phyloP scores from a whole-genome alignment of 345 rosid species.

The Jatropha curcas region DNA sequence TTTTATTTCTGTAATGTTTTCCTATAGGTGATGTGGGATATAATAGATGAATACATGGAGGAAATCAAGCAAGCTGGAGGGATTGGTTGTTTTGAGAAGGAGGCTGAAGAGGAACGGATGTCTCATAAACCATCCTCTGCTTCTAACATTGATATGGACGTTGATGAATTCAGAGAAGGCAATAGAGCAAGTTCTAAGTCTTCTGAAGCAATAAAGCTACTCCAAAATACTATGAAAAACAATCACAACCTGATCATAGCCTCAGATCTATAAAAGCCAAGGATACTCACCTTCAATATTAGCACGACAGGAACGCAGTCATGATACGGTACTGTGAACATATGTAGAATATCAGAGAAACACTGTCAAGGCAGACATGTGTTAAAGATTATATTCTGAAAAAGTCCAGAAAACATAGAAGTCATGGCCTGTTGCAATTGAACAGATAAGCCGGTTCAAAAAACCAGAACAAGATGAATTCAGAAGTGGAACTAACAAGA shows the following conservation, averaged over 20 bases:
- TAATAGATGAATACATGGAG: conserved; percentile 80
- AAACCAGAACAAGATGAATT: too few relatives aligned
- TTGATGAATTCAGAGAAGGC: conserved; percentile 24
- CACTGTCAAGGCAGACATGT: conserved; percentile 14
- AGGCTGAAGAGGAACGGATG: conserved; percentile 38
- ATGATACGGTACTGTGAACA: conserved; percentile 31
- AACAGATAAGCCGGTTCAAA: conserved; percentile 31
- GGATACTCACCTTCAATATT: conserved; percentile 28
- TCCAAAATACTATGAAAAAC: conserved; percentile 30
- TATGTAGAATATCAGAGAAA: conserved; percentile 24
- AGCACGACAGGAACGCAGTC: conserved; percentile 31
- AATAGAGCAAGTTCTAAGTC: conserved; percentile 19
- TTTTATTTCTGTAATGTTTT: conserved; percentile 9
- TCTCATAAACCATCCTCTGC: conserved; percentile 27
- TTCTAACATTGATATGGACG: conserved; percentile 16
- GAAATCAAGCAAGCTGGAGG: conserved; percentile 86
- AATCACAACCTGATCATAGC: conserved; percentile 28
- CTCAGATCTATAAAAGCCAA: conserved; percentile 29
- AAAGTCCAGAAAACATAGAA: conserved; percentile 11
- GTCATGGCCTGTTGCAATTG: conserved; percentile 37
- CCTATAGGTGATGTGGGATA: conserved; percentile 70
- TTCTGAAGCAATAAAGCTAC: conserved; percentile 24
- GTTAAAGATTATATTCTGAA: conserved; percentile 15
- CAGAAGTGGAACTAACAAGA: too few relatives aligned
- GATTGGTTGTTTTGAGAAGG: conserved; percentile 78